phyloP scores from a whole-genome alignment of 371 early-diverging fungal species.

The Blakeslea trispora region DNA sequence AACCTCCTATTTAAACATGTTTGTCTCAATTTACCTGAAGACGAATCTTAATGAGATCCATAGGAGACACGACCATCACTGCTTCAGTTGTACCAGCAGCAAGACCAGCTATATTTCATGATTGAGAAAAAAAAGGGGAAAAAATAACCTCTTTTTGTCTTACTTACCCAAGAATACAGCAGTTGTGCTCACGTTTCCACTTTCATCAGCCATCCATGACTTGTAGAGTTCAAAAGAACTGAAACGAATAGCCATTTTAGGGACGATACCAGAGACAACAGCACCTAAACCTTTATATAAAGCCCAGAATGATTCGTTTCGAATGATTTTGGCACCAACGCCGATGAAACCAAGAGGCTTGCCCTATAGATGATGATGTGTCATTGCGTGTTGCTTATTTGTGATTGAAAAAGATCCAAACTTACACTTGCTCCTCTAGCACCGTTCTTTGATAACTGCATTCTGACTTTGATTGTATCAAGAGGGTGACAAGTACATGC shows the following conservation, averaged over 20 bases:
- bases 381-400: no score
- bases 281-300: constrained; percentile 98
- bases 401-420: constrained; percentile 3
- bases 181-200: constrained; percentile 70
- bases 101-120: constrained; percentile 75
- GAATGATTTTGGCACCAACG: constrained; percentile 83
- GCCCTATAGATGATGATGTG: no score
- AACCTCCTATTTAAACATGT: not conserved
- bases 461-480: constrained; percentile 97
- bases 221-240: constrained; percentile 96
- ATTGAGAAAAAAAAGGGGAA: constrained; percentile 1
- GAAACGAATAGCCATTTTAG: constrained; percentile 99
- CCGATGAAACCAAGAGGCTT: constrained; percentile 72
- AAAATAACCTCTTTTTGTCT: not conserved
- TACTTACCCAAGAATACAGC: constrained; percentile 83
- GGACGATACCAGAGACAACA: constrained; percentile 96
- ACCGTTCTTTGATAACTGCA: constrained; percentile 75
- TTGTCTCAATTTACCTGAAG: constrained; percentile 68
- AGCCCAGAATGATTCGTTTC: constrained; percentile 86
- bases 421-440: constrained; percentile 45
- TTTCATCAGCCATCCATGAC: constrained; percentile 70
- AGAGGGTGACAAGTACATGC: constrained; percentile 95
- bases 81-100: constrained; percentile 97
- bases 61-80: constrained; percentile 95
- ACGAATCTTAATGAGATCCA: constrained; percentile 97